Conservation (phyloP, 257 asterid species). For the Parsonsia alboflavescens region DNA sequence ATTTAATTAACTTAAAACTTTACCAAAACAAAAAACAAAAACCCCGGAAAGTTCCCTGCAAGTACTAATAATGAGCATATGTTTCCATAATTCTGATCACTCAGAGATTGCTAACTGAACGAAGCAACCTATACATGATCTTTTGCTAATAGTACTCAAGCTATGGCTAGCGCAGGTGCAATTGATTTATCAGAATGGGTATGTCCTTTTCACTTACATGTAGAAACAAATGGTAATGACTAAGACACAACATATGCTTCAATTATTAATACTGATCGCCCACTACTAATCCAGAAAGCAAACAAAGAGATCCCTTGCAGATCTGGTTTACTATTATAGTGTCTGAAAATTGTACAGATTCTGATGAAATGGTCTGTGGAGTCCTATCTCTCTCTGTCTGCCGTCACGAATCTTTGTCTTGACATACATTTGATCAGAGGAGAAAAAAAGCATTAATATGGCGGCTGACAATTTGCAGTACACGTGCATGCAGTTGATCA, state of each 20-base stretch:
- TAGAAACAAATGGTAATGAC: neutral
- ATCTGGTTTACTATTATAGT: neutral
- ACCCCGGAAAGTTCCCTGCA: too few species aligned
- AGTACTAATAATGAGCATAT: neutral
- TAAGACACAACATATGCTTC: neutral
- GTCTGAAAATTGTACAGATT: neutral
- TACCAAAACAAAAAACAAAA: too few species aligned
- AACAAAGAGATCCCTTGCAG: neutral
- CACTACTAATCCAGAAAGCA: neutral
- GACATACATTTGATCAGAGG: neutral
- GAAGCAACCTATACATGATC: neutral
- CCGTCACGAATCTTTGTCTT: neutral
- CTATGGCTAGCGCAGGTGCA: neutral
- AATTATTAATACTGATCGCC: neutral
- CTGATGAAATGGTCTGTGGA: neutral
- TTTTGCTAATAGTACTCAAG: too few species aligned
- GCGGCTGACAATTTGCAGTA: slow-evolving; percentile 2
- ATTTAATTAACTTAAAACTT: too few species aligned
- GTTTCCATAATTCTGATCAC: neutral
- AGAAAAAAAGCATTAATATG: neutral
- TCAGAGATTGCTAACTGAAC: neutral
- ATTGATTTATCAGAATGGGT: too few species aligned
- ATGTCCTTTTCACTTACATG: neutral
- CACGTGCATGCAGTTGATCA: slow-evolving; percentile 2
- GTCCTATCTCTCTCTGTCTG: neutral